A percentile compares a stretch with the other conserved stretches of the same genome.
phyloP scores from a whole-genome alignment of 2,329 filamentous ascomycete genomes.

The Fusarium chuoi region DNA sequence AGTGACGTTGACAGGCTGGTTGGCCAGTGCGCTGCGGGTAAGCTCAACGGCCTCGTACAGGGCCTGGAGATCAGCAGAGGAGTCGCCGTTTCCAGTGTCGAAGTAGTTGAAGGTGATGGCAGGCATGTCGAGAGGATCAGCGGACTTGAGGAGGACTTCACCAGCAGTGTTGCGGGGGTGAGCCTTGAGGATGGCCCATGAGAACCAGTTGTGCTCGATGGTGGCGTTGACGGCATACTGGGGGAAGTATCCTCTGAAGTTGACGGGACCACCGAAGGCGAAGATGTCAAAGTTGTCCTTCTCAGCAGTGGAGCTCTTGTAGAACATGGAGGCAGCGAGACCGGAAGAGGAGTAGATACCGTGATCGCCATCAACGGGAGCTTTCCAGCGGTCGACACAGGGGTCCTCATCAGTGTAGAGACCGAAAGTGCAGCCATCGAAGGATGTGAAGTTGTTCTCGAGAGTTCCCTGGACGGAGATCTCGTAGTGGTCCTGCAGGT shows the following conservation, averaged over 20 bases:
- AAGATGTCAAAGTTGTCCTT: constrained; percentile 60
- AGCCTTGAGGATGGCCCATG: constrained; percentile 63
- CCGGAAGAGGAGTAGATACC: constrained; percentile 59
- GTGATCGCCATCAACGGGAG: constrained; percentile 41
- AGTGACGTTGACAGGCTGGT: constrained; percentile 36
- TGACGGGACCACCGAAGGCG: constrained; percentile 64
- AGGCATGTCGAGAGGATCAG: constrained; percentile 72
- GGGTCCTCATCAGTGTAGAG: constrained; percentile 47
- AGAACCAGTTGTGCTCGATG: constrained; percentile 54
- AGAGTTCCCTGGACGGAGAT: constrained; percentile 46
- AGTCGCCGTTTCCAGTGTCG: constrained; percentile 59
- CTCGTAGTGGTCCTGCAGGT: constrained; percentile 66
- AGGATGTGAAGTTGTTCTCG: constrained; percentile 41
- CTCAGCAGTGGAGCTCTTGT: constrained; percentile 51
- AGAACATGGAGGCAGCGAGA: constrained; percentile 59
- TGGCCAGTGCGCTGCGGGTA: constrained; percentile 55
- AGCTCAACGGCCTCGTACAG: constrained; percentile 66
- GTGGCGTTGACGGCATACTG: constrained; percentile 60
- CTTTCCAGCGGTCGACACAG: constrained; percentile 51
- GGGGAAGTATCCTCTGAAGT: constrained; percentile 67
- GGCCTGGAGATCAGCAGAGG: constrained; percentile 61
- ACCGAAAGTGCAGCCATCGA: constrained; percentile 48
- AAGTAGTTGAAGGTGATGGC: constrained; percentile 72
- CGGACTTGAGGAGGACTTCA: constrained; percentile 67
- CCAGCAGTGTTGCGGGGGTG: constrained; percentile 72